Evolutionary conservation across 139 green algal genomes (phyloP), one percentile per base, ranked within the genome.

Genomic region (Chlamydomonas sp.): DNA sequence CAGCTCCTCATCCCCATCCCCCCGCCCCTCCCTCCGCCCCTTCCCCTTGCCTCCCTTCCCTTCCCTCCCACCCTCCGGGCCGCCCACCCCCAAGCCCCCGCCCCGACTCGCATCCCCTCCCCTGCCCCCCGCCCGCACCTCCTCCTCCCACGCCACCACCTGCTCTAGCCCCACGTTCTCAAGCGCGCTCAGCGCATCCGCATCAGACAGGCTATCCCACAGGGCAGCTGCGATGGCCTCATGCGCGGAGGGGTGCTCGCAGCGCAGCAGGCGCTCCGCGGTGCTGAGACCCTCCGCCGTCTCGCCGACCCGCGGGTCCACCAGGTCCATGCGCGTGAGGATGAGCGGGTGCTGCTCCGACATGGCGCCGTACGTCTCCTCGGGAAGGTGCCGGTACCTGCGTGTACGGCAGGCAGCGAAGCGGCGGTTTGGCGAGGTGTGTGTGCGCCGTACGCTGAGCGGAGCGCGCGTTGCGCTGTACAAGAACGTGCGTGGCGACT

Each of bases 261-360:
- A 98, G 16, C 96, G 91, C 81, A 98, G 90, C 68, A 98, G 84
- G 1, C 96, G 91, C 89, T 98, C 96, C 80, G 97, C 69, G 15
- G 86, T 77, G 10, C 89, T 71, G 86, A 98, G 83, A n/a, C 15
- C 80, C 4, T 96, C 94, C 2, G 93, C 49, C 16, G 57, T 87
- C 80, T 97, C 95, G 0, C 95, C 95, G 16, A 95, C 68, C 78
- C 90, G 87, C 1, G 76, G 1, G 61, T 94, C 91, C 12, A 79
- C 90, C 0, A 94, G 72, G 77, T 95, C 93, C 63, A 89, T 79
- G 4, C 96, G 91, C 0, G 89, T 96, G 5, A 79, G 78, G 17
- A 98, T 94, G 20, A 98, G 93, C 1, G 96, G 95, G 63, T 95
- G 86, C 78, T 93, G 67, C 49, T 71, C 20, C 10, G 89, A 92